Base-by-base conservation (phyloP, 192 early-diverging fungal genomes). In the Funneliformis geosporum region DNA sequence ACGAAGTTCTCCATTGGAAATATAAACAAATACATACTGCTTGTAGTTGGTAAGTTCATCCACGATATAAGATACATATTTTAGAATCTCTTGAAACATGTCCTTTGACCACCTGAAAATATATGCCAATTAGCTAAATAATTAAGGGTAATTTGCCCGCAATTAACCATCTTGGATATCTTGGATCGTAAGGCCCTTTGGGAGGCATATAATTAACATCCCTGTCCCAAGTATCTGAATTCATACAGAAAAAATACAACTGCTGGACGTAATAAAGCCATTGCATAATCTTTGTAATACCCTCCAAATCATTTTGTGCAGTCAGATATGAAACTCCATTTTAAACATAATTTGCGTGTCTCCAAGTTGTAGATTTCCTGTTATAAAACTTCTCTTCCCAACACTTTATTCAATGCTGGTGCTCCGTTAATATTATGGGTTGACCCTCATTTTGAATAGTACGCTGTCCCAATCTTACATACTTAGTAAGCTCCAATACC, bases 111-210 rank as follows among this genome's bases (percentile, higher is more conserved):
- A 73, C 98, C 98, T 39, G 95, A 96, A 91, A 99, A 99, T 69
- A 97, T 97, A 87, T 97, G 95, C 98, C 98, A 99, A 94, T 99
- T 99, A 84, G 98, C 98, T 92, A 98, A 85, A 99, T 95, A 80
- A 99, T 96, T 82, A 99, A 87, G 25, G 98, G 98, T 78, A 99
- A 88, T 85, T 89, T 89, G 18, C 98, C 98, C 7, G 92, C 93
- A 18, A 99, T 84, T 87, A 99, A 92, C 81, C 88, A 83, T 18
- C 98, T 91, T 42, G 98, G 98, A 85, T 99, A 95, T 74, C n/a
- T n/a, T n/a, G n/a, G n/a, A n/a, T n/a, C n/a, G n/a, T 96, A 97
- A 8, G 92, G 89, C 5, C 92, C 93, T 67, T 90, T 89, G n/a
- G 92, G 91, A 67, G 97, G 95, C 82, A 89, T 85, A 79, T 93